Conservation (phyloP, 345 rosid species). For the Sapria himalayana region DNA sequence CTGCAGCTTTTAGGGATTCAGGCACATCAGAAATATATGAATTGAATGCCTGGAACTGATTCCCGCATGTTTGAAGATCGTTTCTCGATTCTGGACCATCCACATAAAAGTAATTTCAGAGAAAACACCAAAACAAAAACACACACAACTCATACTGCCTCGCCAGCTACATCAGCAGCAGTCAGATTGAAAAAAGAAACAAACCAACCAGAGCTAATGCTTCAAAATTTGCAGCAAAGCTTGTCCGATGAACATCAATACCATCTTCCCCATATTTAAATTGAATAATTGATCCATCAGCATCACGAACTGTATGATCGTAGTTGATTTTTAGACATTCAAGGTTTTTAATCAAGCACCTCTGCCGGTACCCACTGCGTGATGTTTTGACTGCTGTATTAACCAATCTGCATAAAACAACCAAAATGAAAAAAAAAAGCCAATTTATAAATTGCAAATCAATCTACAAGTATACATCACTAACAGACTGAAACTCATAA, state of each 20-base stretch:
- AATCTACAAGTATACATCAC: too few relatives aligned
- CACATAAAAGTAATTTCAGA: too few relatives aligned
- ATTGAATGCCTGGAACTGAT: conserved; percentile 22
- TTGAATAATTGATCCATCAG: conserved; percentile 86
- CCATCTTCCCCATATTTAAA: conserved; percentile 96
- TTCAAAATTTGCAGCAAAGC: conserved; percentile 60
- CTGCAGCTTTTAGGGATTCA: conserved; percentile 33
- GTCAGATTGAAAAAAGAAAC: conserved; percentile 5
- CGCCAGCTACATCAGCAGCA: too few relatives aligned
- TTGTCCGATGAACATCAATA: conserved; percentile 73
- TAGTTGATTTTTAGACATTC: conserved; percentile 76
- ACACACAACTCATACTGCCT: too few relatives aligned
- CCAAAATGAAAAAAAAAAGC: conserved; percentile 6
- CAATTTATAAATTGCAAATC: neutral
- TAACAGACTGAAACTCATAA: too few relatives aligned
- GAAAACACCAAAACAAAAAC: too few relatives aligned
- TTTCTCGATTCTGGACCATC: conserved; percentile 72
- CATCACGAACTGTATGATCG: conserved; percentile 90
- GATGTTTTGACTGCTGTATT: conserved; percentile 99
- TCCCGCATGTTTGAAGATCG: conserved; percentile 25
- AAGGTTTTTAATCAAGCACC: conserved; percentile 89
- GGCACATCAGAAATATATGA: conserved; percentile 40
- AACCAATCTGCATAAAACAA: conserved; percentile 41
- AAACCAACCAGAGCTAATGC: conserved; percentile 33
- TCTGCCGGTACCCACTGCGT: conserved; percentile 96